Conservation (phyloP, 805 yeast genomes). For the Starmerella roubikii region DNA sequence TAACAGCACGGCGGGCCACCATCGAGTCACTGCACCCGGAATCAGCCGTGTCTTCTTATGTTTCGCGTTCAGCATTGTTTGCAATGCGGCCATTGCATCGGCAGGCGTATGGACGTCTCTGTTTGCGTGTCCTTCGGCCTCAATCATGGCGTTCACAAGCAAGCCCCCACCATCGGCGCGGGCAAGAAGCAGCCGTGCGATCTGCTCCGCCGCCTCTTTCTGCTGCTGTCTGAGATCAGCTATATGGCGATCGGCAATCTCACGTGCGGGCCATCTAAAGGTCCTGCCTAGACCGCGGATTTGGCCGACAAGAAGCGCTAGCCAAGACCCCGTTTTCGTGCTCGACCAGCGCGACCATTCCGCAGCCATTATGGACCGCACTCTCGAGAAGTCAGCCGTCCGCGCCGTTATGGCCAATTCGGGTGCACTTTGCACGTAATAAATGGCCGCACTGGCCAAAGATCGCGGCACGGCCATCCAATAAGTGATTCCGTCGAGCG, state of each 20-base stretch:
- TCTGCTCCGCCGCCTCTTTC: conserved; percentile 6
- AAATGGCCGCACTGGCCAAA: conserved; percentile 5
- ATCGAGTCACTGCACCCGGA: conserved; percentile 29
- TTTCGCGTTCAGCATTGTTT: conserved; percentile 8
- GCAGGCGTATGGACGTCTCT: neutral
- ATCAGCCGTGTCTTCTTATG: neutral
- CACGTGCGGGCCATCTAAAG: conserved; percentile 1
- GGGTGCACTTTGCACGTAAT: conserved; percentile 17
- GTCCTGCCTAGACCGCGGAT: neutral
- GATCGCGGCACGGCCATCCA: conserved; percentile 13
- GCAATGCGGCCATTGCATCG: conserved; percentile 8
- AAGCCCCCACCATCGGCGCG: too few species aligned
- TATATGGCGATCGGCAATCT: neutral
- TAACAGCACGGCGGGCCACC: conserved; percentile 50
- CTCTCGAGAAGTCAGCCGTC: too few species aligned
- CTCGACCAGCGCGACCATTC: neutral
- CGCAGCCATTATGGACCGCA: too few species aligned
- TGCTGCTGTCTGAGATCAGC: conserved; percentile 2
- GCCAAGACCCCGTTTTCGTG: neutral
- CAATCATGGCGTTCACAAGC: neutral
- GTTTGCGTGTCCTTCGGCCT: neutral
- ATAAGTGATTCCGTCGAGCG: conserved; percentile 15
- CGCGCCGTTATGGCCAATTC: too few species aligned
- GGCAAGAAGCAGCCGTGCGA: conserved; percentile 11
- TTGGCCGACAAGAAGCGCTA: conserved; percentile 1